Conservation (phyloP, 345 rosid species). For the Microthlaspi erraticum region DNA sequence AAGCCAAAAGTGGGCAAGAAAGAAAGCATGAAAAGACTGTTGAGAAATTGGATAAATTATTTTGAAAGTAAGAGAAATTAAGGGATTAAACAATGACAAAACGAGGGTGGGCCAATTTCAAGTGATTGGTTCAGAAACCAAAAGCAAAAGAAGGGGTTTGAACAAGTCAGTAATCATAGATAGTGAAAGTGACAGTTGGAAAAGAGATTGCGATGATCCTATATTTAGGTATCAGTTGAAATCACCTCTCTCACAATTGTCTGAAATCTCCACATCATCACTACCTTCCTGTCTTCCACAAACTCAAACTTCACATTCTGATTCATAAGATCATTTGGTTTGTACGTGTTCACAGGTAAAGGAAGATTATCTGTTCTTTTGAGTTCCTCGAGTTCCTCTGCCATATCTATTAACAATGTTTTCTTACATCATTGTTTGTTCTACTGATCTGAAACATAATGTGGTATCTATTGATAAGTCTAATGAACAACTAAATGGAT, state of each 20-base stretch:
- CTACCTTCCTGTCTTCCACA: slow-evolving; percentile 15
- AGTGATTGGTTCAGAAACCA: slow-evolving; percentile 38
- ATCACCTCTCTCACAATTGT: slow-evolving; percentile 28
- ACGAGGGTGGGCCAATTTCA: slow-evolving; percentile 17
- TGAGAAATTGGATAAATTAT: not conserved
- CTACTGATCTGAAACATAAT: not conserved
- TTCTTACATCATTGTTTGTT: slow-evolving; percentile 25
- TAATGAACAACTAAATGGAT: not conserved
- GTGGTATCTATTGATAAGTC: not conserved
- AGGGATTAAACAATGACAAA: not conserved
- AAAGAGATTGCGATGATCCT: slow-evolving; percentile 31
- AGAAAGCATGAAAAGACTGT: slow-evolving; percentile 1
- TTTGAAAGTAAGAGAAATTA: slow-evolving; percentile 1
- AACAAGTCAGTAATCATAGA: slow-evolving; percentile 45
- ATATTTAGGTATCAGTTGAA: slow-evolving; percentile 43
- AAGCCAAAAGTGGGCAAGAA: slow-evolving; percentile 33
- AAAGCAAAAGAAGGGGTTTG: slow-evolving; percentile 35
- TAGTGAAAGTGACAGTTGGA: slow-evolving; percentile 45
- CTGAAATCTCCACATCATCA: slow-evolving; percentile 41
- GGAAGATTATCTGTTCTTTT: slow-evolving; percentile 11
- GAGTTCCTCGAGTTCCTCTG: not conserved
- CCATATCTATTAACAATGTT: slow-evolving; percentile 11
- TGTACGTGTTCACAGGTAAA: slow-evolving; percentile 30
- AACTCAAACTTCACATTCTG: slow-evolving; percentile 9
- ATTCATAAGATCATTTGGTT: slow-evolving; percentile 27